Conservation (phyloP, 768 basidiomycete species). For the Plicaturopsis crispa region DNA sequence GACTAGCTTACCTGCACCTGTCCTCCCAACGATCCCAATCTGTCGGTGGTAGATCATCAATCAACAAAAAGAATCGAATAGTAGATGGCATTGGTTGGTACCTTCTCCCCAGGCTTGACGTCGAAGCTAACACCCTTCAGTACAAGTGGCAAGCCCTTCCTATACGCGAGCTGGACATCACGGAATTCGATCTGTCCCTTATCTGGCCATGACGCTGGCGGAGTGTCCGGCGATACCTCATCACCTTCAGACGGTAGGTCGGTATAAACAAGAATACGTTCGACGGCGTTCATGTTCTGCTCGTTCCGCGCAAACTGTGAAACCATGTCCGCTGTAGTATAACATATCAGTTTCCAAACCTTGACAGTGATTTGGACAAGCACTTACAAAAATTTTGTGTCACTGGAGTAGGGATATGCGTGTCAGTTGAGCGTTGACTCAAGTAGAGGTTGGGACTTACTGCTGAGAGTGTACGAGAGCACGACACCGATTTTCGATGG, state of each 20-base stretch:
- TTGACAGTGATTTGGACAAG: not conserved
- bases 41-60: slow-evolving; percentile 4
- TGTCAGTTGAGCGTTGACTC: too few relatives aligned
- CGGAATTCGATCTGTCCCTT: slow-evolving; percentile 32
- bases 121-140: slow-evolving; percentile 33
- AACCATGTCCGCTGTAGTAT: not conserved
- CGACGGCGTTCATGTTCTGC: slow-evolving; percentile 19
- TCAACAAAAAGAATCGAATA: too few relatives aligned
- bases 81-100: too few relatives aligned
- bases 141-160: slow-evolving; percentile 33
- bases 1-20: slow-evolving; percentile 31
- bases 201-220: slow-evolving; percentile 33
- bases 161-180: slow-evolving; percentile 24
- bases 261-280: slow-evolving; percentile 14
- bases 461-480: slow-evolving; percentile 25
- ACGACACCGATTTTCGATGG: slow-evolving; percentile 33
- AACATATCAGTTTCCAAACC: not conserved
- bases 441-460: too few relatives aligned
- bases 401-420: too few relatives aligned
- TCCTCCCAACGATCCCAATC: slow-evolving; percentile 43
- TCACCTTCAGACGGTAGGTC: slow-evolving; percentile 20
- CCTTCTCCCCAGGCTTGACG: too few relatives aligned
- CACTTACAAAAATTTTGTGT: slow-evolving; percentile 46
- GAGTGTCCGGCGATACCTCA: slow-evolving; percentile 27
- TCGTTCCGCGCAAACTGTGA: slow-evolving; percentile 22